phyloP scores from a whole-genome alignment of 2,329 filamentous ascomycete genomes.

The Calonectria pseudoturangicola region DNA sequence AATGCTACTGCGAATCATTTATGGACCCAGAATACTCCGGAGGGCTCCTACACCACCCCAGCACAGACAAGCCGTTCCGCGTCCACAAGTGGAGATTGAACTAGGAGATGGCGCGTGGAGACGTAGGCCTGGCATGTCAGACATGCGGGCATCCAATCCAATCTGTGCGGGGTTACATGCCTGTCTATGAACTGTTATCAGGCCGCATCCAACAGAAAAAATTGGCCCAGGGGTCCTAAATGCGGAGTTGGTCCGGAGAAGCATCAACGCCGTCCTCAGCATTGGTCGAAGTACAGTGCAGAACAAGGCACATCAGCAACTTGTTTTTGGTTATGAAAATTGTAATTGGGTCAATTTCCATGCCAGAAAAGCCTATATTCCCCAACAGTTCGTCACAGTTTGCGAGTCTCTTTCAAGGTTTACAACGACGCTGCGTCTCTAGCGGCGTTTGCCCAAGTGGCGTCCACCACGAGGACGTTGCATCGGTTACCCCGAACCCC shows the following conservation, averaged over 20 bases:
- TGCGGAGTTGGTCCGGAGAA: constrained; percentile 32
- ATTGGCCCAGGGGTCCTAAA: constrained; percentile 37
- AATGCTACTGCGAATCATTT: constrained; percentile 44
- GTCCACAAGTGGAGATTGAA: constrained; percentile 52
- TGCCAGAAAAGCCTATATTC: not conserved
- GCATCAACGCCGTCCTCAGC: constrained; percentile 38
- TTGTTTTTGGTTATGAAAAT: not conserved
- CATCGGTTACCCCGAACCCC: constrained; percentile 4
- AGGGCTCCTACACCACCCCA: constrained; percentile 50
- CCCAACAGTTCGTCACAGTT: not conserved
- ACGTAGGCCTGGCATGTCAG: constrained; percentile 50
- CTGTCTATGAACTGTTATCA: constrained; percentile 51
- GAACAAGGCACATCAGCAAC: constrained; percentile 38
- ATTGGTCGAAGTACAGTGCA: constrained; percentile 38
- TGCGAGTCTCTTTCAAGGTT: not conserved
- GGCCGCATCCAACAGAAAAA: constrained; percentile 45
- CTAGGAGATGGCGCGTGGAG: constrained; percentile 44
- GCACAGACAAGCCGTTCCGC: constrained; percentile 47
- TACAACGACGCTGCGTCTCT: not conserved
- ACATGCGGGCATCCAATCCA: constrained; percentile 45
- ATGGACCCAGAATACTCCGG: constrained; percentile 48
- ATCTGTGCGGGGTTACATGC: constrained; percentile 54
- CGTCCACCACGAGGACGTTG: not conserved
- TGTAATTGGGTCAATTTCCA: too few species aligned
- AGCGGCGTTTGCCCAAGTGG: not conserved